These are phyloP conservation scores for Chimonanthus praecox DNA, from an alignment of 164 flowering plant genomes.

Conservation along the genomic window DNA sequence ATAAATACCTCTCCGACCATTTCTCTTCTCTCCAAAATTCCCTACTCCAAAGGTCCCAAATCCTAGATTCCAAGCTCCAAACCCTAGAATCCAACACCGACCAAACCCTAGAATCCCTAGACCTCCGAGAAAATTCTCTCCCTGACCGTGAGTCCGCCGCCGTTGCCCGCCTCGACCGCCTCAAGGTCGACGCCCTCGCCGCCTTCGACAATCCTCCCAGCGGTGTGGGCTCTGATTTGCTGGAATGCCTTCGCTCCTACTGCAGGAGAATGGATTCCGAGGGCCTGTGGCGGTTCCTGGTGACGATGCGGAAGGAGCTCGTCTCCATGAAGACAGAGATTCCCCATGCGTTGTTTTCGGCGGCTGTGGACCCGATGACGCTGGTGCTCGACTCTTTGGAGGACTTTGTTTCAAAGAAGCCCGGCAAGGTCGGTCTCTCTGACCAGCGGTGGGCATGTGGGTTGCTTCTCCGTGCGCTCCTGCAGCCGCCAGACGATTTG, in stretches of 20 bases:
- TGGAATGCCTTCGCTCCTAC: constrained; percentile 24
- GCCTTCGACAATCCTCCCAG: constrained; percentile 21
- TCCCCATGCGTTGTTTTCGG: constrained; percentile 18
- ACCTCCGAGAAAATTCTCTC: constrained; percentile 36
- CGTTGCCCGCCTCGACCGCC: constrained; percentile 26
- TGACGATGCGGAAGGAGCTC: constrained; percentile 44
- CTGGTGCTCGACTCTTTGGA: constrained; percentile 44
- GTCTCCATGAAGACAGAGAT: constrained; percentile 30
- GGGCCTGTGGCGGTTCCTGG: constrained; percentile 34
- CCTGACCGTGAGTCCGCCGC: constrained; percentile 40
- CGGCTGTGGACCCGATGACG: constrained; percentile 39
- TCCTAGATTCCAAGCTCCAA: constrained; percentile 38
- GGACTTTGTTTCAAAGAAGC: constrained; percentile 27
- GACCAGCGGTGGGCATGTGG: constrained; percentile 64
- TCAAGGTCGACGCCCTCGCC: constrained; percentile 26
- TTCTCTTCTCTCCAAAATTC: constrained; percentile 35
- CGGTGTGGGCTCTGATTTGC: constrained; percentile 1
- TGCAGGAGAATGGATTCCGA: constrained; percentile 42
- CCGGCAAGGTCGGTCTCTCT: constrained; percentile 29
- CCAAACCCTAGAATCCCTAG: constrained; percentile 32
- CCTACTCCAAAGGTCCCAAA: constrained; percentile 25
- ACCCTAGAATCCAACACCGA: constrained; percentile 30
- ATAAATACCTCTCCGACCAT: constrained; percentile 35
- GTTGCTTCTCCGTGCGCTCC: constrained; percentile 31
- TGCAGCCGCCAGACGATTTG: constrained; percentile 3